Evolutionary conservation across 2,329 filamentous ascomycete species (phyloP).

Genomic region (Sporothrix variecibatus): DNA sequence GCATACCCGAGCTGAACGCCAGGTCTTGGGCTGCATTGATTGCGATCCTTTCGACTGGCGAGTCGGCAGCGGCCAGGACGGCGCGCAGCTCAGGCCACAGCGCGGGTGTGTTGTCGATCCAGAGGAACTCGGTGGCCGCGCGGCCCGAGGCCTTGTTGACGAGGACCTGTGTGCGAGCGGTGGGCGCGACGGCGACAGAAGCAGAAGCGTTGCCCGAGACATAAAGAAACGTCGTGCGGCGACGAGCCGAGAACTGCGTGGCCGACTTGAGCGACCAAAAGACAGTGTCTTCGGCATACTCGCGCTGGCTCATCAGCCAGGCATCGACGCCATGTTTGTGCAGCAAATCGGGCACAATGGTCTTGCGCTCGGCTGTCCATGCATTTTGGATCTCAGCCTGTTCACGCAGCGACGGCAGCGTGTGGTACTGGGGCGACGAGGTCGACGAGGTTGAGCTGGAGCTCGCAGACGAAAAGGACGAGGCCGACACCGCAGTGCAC

Average conservation of each 20-base stretch:
- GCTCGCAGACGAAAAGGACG: background rate
- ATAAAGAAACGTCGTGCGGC: conserved; percentile 54
- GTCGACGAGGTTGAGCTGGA: background rate
- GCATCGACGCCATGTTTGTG: conserved; percentile 50
- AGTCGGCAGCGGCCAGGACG: conserved; percentile 43
- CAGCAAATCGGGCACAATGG: conserved; percentile 46
- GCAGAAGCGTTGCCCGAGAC: conserved; percentile 45
- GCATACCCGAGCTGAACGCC: conserved; percentile 50
- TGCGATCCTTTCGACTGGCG: conserved; percentile 43
- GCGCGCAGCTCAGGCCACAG: conserved; percentile 44
- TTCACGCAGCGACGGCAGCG: conserved; percentile 46
- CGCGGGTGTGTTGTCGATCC: conserved; percentile 50
- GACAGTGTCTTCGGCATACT: conserved; percentile 54
- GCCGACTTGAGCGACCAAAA: conserved; percentile 54
- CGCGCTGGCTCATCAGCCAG: conserved; percentile 55
- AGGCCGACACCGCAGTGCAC: background rate
- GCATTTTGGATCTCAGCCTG: conserved; percentile 47
- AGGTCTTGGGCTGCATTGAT: conserved; percentile 49
- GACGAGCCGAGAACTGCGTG: conserved; percentile 50
- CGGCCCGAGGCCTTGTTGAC: conserved; percentile 36
- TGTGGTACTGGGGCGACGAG: conserved; percentile 37
- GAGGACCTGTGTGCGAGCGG: conserved; percentile 17
- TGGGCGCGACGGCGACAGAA: background rate
- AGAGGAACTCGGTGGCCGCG: conserved; percentile 40
- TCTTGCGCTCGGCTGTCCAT: conserved; percentile 48